Base-by-base conservation (phyloP, 345 rosid genomes). In the Hypericum androsaemum region DNA sequence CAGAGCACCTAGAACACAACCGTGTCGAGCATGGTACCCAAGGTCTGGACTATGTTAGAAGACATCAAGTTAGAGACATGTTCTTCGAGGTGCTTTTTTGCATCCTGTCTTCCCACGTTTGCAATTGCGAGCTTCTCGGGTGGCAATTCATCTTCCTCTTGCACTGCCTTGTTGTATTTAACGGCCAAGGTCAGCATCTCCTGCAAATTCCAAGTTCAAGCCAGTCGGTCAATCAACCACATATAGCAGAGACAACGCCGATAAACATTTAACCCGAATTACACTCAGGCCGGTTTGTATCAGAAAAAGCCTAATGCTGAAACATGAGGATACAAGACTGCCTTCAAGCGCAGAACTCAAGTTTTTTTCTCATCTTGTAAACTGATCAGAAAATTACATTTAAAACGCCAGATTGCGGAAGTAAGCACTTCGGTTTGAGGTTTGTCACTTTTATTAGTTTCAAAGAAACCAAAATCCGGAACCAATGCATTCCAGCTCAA, bases 11-110 rank as follows among this genome's bases (percentile, higher is more conserved):
- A 92, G 70, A 88, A 92, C 49, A 85, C 89, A 32, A 92, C 97
- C 6, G 97, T 92, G 72, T 88, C 98, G 0, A 92, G 90, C 97
- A 92, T 92, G 43, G 97, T 88, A 48, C 98, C 97, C 59, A 92
- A 64, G 43, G 98, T 92, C 71, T 92, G 98, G 28, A 88, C 88
- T 41, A 88, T 92, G 83, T 92, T 92, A 50, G 97, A 81, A n/a
- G 98, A 92, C 98, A 92, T 92, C 64, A 92, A 54, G 74, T 92
- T 81, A 15, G 98, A 81, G 53, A 88, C 88, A 42, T 92, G 95
- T 50, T 92, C 98, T 71, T 88, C 97, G 17, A 92, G 86, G 71
- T 92, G 97, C 77, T 92, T 92, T 77, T 92, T 92, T 9, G 97
- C 95, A 50, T 92, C 98, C 70, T 92, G 98, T 72, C 97, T 80